Evolutionary conservation across 1,284 basidiomycete species (phyloP).

Genomic region (Fistulinella cinereoalba): DNA sequence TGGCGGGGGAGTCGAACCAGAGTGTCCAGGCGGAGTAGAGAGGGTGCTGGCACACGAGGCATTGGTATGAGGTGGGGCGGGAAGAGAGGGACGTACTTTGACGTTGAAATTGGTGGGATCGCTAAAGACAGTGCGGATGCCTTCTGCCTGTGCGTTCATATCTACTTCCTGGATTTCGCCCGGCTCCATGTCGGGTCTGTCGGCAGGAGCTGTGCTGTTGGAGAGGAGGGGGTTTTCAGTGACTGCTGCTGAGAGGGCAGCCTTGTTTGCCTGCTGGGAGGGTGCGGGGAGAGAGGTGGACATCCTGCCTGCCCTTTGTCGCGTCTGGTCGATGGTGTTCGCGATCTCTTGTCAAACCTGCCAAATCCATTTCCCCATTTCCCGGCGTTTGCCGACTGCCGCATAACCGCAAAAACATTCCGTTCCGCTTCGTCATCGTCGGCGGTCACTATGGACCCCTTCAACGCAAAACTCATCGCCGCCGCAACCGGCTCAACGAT

Average conservation of each 20-base stretch:
- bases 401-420: too few species aligned
- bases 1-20: conserved; percentile 93
- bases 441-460: conserved; percentile 57
- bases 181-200: conserved; percentile 50
- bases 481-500: conserved; percentile 78
- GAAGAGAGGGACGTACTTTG: conserved; percentile 55
- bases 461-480: conserved; percentile 77
- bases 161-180: conserved; percentile 79
- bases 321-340: too few species aligned
- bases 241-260: conserved; percentile 68
- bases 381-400: conserved; percentile 33
- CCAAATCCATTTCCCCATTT: background rate
- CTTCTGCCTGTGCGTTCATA: conserved; percentile 78
- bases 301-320: too few species aligned
- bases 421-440: conserved; percentile 3
- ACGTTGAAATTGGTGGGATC: conserved; percentile 89
- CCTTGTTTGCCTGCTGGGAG: conserved; percentile 70
- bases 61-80: conserved; percentile 4
- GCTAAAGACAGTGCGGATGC: conserved; percentile 86
- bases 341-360: background rate
- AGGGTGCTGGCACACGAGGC: conserved; percentile 62
- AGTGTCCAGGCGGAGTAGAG: conserved; percentile 94
- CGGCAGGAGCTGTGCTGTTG: conserved; percentile 22
- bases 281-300: conserved; percentile 46
- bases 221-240: conserved; percentile 54